Evolutionary conservation across 2,329 filamentous ascomycete genomes (phyloP), one percentile per base, ranked within the genome.

Genomic region (Metarhizium album): DNA sequence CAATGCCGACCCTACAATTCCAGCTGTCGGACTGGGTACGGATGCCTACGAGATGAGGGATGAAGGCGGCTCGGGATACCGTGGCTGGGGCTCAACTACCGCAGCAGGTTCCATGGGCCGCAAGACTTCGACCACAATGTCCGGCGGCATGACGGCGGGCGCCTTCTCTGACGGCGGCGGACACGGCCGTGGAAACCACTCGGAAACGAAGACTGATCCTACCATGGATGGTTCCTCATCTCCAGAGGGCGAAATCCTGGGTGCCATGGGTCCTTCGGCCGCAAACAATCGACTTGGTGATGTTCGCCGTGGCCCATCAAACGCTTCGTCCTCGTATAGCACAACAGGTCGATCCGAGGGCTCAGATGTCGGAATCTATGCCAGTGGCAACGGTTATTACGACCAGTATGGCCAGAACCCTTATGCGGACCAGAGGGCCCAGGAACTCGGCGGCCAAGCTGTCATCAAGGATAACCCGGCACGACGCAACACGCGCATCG

Each of bases 301-400:
- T 57, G 86, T 97, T 35, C 87, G 86, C 57, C 86, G 93, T 49
- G 93, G 93, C 1, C 84, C 89, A 2, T 97, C 91, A 5, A 97
- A 97, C 62, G 93, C 93, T 5, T 98, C 93, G 0, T 97, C 93
- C 0, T 90, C 88, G 1, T 98, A 97, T 71, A 96, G 90, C 56
- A 85, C 84, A 13, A 86, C 82, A 7, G 83, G 82, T 43, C 81
- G 80, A 53, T 96, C 91, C 0, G 83, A 86, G 52, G 79, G 76
- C 9, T 85, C 82, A 13, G 81, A 83, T 22, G 70, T 67, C 29
- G 66, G 65, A 48, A 67, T 71, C 50, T 79, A 78, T 59, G 71
- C 72, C 42, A 69, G 68, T 37, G 69, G 68, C 37, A 67, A 71
- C 46, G 68, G 67, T 49, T 80, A 81, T 61, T 80, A 82, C 59